Evolutionary conservation across 2,329 filamentous ascomycete species (phyloP).

Genomic region (Chaetomium globosum): DNA sequence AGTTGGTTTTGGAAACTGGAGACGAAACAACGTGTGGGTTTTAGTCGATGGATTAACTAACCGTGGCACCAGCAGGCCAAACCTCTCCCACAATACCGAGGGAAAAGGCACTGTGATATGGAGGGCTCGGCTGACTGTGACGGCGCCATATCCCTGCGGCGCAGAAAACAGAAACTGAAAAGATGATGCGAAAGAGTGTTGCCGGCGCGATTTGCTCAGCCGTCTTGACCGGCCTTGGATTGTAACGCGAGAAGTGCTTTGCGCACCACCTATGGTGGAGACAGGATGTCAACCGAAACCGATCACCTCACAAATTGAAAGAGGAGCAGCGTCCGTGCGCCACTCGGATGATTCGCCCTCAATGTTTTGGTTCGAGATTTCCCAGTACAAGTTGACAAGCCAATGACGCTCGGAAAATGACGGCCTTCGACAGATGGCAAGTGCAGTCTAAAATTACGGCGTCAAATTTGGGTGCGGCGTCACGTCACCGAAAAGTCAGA

Average conservation of each 20-base stretch:
- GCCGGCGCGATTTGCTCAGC: not conserved
- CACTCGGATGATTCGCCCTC: not conserved
- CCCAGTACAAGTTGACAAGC: not conserved
- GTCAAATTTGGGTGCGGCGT: conserved; percentile 3
- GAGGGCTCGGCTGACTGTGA: not conserved
- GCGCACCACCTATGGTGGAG: not conserved
- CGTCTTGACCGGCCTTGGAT: not conserved
- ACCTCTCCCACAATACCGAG: not conserved
- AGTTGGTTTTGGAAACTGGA: conserved; percentile 2
- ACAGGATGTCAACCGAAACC: not conserved
- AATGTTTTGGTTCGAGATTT: not conserved
- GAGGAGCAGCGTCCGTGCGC: not conserved
- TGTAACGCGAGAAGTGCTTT: not conserved
- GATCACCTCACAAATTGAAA: conserved; percentile 4
- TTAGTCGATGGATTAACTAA: not conserved
- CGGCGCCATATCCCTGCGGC: not conserved
- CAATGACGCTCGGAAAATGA: not conserved
- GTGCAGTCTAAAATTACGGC: not conserved
- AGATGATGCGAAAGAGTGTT: not conserved
- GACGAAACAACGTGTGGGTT: conserved; percentile 6
- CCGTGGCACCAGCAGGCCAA: not conserved
- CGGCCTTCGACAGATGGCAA: too few relatives aligned
- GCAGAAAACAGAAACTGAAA: not conserved
- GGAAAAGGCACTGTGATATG: not conserved
- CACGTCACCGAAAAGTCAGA: not conserved